Conservation (phyloP, 495 filamentous ascomycete genomes). For the Hypoxylon trugodes region DNA sequence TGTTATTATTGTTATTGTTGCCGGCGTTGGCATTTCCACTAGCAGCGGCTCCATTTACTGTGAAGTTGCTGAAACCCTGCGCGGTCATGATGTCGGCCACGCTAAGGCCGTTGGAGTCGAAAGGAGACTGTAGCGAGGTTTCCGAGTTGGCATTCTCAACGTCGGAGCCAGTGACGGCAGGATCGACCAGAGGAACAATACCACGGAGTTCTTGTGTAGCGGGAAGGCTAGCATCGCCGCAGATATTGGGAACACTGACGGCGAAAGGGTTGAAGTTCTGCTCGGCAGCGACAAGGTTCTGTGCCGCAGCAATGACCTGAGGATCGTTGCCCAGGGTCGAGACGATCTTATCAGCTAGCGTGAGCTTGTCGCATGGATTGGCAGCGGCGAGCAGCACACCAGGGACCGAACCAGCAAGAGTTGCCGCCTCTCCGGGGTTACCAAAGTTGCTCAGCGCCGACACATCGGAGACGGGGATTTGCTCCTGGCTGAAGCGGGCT, state of each 20-base stretch:
- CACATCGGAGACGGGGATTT: slow-evolving; percentile 54
- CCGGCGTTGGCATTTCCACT: slow-evolving; percentile 13
- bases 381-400: slow-evolving; percentile 64
- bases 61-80: slow-evolving; percentile 67
- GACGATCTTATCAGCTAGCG: slow-evolving; percentile 66
- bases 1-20: slow-evolving; percentile 3
- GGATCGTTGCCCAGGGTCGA: slow-evolving; percentile 60
- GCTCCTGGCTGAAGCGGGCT: slow-evolving; percentile 66
- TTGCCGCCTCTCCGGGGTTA: slow-evolving; percentile 60
- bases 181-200: slow-evolving; percentile 68
- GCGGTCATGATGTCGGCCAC: slow-evolving; percentile 61
- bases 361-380: slow-evolving; percentile 68
- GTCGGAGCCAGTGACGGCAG: slow-evolving; percentile 60
- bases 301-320: slow-evolving; percentile 63
- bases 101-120: slow-evolving; percentile 61
- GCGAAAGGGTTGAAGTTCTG: slow-evolving; percentile 73
- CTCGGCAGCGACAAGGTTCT: slow-evolving; percentile 68
- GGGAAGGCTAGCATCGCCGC: slow-evolving; percentile 64
- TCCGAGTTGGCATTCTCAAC: slow-evolving; percentile 63
- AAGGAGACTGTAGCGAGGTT: slow-evolving; percentile 56
- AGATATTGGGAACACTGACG: slow-evolving; percentile 62
- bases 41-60: slow-evolving; percentile 48
- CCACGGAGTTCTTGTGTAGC: slow-evolving; percentile 64
- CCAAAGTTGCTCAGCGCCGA: slow-evolving; percentile 56
- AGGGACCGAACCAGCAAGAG: slow-evolving; percentile 61